Evolutionary conservation across 2,329 filamentous ascomycete genomes (phyloP), one percentile per base, ranked within the genome.

Genomic region (Chlorencoelia australis): DNA sequence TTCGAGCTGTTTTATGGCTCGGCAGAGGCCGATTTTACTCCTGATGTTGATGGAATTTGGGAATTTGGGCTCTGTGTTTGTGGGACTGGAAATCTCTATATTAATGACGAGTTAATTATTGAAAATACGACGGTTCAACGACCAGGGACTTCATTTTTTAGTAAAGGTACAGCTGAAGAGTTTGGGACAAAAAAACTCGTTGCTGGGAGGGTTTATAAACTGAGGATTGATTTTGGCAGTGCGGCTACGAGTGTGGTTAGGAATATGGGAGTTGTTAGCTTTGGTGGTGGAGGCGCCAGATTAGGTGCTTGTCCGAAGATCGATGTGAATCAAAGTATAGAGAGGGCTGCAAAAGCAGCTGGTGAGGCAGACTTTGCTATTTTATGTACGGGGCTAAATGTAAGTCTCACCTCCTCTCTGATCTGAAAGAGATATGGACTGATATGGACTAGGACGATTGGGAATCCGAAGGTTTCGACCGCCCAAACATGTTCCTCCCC

Each of bases 351-450:
- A 1, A 65, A 70, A 22, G 64, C 80, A 4, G 84, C 84, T 22
- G 68, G 66, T 51, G 66, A 71, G 28, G 77, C 79, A 1, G 82
- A 88, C 37, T 78, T 86, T 52, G 82, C 86, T 33, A 68, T 91
- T 42, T 64, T 89, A 31, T 82, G 83, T 52, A 78, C 78, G 2
- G 84, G 85, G 2, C 69, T 89, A 33, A 88, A 86, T 51, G 71
- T 49, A 17, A 18, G 45, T 41, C 4, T 7, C 24, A 5, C n/a
- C n/a, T n/a, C n/a, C n/a, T n/a, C n/a, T n/a, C n/a, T n/a, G n/a
- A n/a, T n/a, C n/a, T n/a, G n/a, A n/a, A n/a, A n/a, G n/a, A n/a
- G n/a, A n/a, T n/a, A n/a, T n/a, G n/a, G n/a, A n/a, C n/a, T n/a
- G n/a, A n/a, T n/a, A n/a, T n/a, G n/a, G 65, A 75, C 17, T 75